Evolutionary conservation across 805 yeast genomes (phyloP).

Genomic region (Suhomyces faveliae): DNA sequence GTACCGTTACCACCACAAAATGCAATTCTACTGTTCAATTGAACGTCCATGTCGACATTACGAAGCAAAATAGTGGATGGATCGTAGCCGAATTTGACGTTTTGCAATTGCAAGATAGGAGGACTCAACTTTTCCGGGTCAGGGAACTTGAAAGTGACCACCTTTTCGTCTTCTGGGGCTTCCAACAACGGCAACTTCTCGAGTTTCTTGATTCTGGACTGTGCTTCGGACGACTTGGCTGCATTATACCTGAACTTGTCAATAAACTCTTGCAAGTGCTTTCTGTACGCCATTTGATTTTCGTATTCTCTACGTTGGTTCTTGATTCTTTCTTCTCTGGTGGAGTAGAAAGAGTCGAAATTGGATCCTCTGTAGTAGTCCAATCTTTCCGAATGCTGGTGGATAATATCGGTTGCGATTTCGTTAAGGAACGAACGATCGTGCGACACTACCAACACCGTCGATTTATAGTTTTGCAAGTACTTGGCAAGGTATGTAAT

Average conservation of each 20-base stretch:
- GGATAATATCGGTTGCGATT: conserved; percentile 96
- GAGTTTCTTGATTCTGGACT: conserved; percentile 93
- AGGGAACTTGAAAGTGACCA: conserved; percentile 84
- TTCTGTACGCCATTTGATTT: conserved; percentile 93
- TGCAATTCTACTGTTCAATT: conserved; percentile 92
- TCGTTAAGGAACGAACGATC: conserved; percentile 96
- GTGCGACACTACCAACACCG: conserved; percentile 94
- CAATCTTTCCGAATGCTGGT: conserved; percentile 94
- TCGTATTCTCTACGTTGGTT: conserved; percentile 94
- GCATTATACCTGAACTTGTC: conserved; percentile 98
- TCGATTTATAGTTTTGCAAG: conserved; percentile 84
- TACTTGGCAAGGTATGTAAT: conserved; percentile 90
- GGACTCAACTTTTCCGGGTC: conserved; percentile 93
- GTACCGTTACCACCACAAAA: conserved; percentile 99
- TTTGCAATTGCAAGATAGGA: conserved; percentile 85
- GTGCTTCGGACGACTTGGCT: conserved; percentile 96
- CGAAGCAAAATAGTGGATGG: conserved; percentile 62
- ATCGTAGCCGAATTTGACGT: conserved; percentile 82
- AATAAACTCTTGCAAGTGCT: conserved; percentile 89
- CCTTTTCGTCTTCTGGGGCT: conserved; percentile 90
- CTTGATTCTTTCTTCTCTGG: conserved; percentile 93
- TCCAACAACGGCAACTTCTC: conserved; percentile 92
- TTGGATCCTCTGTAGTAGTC: conserved; percentile 94
- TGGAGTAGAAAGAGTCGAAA: conserved; percentile 88
- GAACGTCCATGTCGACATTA: conserved; percentile 85